phyloP scores from a whole-genome alignment of 495 filamentous ascomycete species.

The Talaromyces nanjingensis region DNA sequence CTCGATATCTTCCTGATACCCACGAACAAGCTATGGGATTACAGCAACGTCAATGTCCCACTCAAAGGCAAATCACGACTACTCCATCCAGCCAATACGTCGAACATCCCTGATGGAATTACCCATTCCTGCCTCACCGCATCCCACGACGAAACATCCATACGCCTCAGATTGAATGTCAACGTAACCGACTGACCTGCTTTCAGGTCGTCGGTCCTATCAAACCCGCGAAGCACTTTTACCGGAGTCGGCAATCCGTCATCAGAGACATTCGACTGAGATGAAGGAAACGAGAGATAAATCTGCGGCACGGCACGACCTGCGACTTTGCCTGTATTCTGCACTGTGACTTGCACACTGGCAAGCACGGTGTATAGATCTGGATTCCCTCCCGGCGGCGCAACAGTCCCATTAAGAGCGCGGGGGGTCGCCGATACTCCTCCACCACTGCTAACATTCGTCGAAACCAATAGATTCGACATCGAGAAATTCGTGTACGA shows the following conservation, averaged over 20 bases:
- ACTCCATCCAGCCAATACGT: constrained; percentile 19
- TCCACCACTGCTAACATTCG: not conserved
- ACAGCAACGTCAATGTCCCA: constrained; percentile 31
- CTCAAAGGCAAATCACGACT: constrained; percentile 17
- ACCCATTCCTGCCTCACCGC: constrained; percentile 50
- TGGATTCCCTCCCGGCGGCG: constrained; percentile 40
- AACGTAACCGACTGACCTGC: constrained; percentile 36
- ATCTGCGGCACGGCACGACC: constrained; percentile 55
- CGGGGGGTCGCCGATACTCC: not conserved
- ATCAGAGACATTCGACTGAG: not conserved
- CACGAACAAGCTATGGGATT: not conserved
- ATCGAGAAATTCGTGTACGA: constrained; percentile 10
- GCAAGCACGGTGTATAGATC: constrained; percentile 50
- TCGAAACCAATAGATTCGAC: not conserved
- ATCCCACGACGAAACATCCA: constrained; percentile 62
- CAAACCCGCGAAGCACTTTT: constrained; percentile 51
- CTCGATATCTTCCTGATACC: no score
- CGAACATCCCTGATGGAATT: constrained; percentile 18
- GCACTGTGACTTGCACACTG: constrained; percentile 39
- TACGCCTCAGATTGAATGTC: constrained; percentile 47
- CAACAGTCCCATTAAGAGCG: not conserved
- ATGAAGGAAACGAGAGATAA: constrained; percentile 49
- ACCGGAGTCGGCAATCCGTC: constrained; percentile 7
- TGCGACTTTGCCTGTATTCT: constrained; percentile 45
- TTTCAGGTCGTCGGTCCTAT: constrained; percentile 34